phyloP scores from a whole-genome alignment of 208 protist genomes.

The Wallacemonas collosoma region DNA sequence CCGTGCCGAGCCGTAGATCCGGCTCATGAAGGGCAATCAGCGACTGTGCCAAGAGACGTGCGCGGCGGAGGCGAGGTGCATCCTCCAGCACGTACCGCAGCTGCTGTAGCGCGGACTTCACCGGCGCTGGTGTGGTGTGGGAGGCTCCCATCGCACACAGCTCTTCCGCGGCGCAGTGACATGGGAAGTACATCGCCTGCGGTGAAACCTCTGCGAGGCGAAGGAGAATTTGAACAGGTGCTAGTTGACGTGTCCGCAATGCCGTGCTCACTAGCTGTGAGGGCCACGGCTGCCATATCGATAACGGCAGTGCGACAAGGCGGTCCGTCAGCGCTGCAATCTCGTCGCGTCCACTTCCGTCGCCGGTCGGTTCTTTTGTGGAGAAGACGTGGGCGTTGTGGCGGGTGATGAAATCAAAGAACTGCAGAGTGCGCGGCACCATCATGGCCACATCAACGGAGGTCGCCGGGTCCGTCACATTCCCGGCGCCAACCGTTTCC shows the following conservation, averaged over 20 bases:
- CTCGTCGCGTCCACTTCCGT: background rate
- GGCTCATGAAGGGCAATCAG: constrained; percentile 5
- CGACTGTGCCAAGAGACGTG: background rate
- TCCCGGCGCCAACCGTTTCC: background rate
- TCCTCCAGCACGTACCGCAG: constrained; percentile 11
- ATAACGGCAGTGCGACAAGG: background rate
- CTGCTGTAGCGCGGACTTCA: constrained; percentile 6
- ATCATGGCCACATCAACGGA: background rate
- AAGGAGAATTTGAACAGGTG: constrained; percentile 37
- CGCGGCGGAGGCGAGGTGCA: constrained; percentile 1
- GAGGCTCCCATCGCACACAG: constrained; percentile 22
- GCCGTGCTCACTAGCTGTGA: constrained; percentile 58
- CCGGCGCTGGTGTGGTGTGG: background rate
- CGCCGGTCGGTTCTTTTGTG: background rate
- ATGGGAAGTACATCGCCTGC: constrained; percentile 83
- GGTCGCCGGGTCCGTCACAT: background rate
- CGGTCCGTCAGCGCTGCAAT: background rate
- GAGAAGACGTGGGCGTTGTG: no score
- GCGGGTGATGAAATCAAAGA: constrained; percentile 16
- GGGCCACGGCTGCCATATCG: constrained; percentile 59
- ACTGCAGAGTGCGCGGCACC: constrained; percentile 16
- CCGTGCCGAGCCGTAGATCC: background rate
- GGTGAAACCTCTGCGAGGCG: constrained; percentile 53
- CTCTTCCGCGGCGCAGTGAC: constrained; percentile 57
- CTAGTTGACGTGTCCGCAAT: constrained; percentile 28